Evolutionary conservation across 441 rosid genomes (phyloP).

Genomic region (Cnidoscolus chayamansa): DNA sequence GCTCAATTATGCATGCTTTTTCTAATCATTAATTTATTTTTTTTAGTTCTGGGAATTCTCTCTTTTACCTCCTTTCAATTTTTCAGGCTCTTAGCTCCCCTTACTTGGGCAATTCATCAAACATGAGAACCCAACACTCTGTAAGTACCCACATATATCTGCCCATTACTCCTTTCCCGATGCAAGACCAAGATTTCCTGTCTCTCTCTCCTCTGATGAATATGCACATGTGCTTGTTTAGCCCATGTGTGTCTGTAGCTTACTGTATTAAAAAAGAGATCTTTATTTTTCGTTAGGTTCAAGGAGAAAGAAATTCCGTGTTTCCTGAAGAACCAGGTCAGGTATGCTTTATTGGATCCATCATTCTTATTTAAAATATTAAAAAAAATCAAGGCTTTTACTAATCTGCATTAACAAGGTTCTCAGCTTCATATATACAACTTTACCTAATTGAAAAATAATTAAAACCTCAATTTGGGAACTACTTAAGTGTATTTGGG

Average conservation of each 20-base stretch:
- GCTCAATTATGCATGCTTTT: conserved; percentile 27
- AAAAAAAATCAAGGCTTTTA: conserved; percentile 2
- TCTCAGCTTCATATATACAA: conserved; percentile 37
- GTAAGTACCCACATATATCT: conserved; percentile 34
- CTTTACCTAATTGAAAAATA: conserved; percentile 28
- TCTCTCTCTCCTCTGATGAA: background rate
- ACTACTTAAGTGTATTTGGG: conserved; percentile 26
- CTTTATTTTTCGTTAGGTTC: conserved; percentile 42
- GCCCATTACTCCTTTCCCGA: conserved; percentile 17
- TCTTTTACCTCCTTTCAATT: conserved; percentile 5
- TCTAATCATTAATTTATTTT: conserved; percentile 7
- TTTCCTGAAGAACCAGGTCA: conserved; percentile 91
- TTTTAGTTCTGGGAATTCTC: conserved; percentile 21
- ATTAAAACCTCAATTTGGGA: conserved; percentile 27
- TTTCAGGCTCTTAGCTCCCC: conserved; percentile 85
- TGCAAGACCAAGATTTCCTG: conserved; percentile 10
- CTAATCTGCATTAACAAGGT: conserved; percentile 23
- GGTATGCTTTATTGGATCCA: conserved; percentile 49
- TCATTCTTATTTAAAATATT: conserved; percentile 12
- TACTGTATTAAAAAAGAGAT: background rate
- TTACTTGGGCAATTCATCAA: conserved; percentile 68
- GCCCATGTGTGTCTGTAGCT: conserved; percentile 2
- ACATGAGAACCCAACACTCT: conserved; percentile 53
- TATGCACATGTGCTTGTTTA: background rate
- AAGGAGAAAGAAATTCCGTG: conserved; percentile 62